Conservation (phyloP, 768 basidiomycete species). For the Mycena leptocephala region DNA sequence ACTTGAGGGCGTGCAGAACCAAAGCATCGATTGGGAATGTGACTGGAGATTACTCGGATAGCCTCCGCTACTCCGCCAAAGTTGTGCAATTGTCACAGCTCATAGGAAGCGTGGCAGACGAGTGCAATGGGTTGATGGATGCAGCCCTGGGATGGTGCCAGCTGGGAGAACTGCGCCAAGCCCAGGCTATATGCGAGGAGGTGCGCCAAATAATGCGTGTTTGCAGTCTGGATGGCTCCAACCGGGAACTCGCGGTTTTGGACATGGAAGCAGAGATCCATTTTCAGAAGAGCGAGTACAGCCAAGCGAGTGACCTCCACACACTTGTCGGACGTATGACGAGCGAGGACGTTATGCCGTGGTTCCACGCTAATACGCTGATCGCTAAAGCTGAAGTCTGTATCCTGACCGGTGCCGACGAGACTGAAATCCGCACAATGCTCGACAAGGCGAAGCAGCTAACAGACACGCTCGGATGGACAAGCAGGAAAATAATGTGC, state of each 20-base stretch:
- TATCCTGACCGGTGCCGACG: background rate
- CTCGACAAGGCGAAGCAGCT: background rate
- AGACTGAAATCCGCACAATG: background rate
- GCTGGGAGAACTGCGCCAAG: background rate
- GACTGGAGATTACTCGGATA: background rate
- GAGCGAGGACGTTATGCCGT: background rate
- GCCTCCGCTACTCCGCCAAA: background rate
- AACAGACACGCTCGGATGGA: background rate
- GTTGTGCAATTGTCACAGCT: background rate
- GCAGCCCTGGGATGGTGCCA: background rate
- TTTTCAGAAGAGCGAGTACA: conserved; percentile 6
- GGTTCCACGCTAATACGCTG: conserved; percentile 3
- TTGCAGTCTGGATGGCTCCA: background rate
- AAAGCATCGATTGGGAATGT: background rate
- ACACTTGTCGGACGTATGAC: background rate
- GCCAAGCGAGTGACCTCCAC: background rate
- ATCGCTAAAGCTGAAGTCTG: background rate
- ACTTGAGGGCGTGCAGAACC: background rate
- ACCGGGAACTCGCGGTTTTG: background rate
- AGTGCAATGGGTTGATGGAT: background rate
- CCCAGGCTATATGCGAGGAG: background rate
- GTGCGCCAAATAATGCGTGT: background rate
- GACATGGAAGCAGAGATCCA: conserved; percentile 8
- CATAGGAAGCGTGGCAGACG: background rate
- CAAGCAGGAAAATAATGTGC: background rate